Percentiles rank a stretch among this genome's conserved stretches.
Evolutionary conservation across 1,139 yeast species (phyloP).

Genomic region (Geotrichum klebahnii): DNA sequence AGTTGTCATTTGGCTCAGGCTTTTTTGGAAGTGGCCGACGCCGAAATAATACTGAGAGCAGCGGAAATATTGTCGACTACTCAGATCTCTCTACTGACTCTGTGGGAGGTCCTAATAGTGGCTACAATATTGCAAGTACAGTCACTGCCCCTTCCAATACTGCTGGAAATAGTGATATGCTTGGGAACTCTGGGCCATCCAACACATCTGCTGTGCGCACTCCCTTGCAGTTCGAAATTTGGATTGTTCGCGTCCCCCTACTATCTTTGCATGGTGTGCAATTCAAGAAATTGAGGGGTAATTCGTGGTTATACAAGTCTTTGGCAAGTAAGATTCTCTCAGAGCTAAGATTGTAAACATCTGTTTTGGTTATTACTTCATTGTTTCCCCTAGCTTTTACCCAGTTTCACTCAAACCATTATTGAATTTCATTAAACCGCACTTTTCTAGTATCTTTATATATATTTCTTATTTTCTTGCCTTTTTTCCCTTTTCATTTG

Average conservation of each 20-base stretch:
- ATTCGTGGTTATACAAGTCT: conserved; percentile 94
- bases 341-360: conserved; percentile 57
- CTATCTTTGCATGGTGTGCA: conserved; percentile 91
- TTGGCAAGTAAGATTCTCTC: conserved; percentile 80
- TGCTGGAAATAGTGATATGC: conserved; percentile 18
- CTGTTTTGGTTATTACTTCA: neutral
- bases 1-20: conserved; percentile 37
- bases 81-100: conserved; percentile 36
- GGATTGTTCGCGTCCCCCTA: conserved; percentile 87
- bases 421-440: too few species aligned
- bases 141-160: conserved; percentile 6
- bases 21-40: conserved; percentile 26
- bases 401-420: too few species aligned
- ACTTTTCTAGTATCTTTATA: neutral
- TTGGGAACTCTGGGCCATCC: conserved; percentile 17
- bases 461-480: neutral
- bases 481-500: too few species aligned
- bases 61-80: conserved; percentile 28
- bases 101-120: conserved; percentile 22
- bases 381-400: too few species aligned
- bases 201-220: conserved; percentile 32
- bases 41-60: conserved; percentile 26
- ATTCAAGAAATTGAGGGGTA: conserved; percentile 87
- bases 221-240: conserved; percentile 85
- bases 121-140: neutral